Percentiles rank a stretch among this genome's conserved stretches.
Evolutionary conservation across 352 stramenopile genomes (phyloP).

Genomic region (Phytophthora palmivora): DNA sequence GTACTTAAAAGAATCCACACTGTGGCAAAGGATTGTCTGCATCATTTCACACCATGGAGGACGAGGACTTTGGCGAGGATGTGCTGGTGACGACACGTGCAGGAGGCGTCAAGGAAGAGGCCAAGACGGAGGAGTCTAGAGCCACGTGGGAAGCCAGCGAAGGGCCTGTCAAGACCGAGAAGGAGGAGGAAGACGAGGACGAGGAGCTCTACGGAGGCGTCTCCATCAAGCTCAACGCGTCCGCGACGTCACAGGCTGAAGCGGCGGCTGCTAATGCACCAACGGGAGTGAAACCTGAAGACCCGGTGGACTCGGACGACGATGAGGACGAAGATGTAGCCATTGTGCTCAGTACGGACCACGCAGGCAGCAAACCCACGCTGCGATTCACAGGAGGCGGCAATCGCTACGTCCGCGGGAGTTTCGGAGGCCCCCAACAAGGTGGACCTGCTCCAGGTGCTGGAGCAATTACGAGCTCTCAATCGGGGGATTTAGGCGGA

Average conservation of each 20-base stretch:
- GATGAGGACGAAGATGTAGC: constrained; percentile 87
- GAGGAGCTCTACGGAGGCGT: constrained; percentile 84
- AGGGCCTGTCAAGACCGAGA: constrained; percentile 16
- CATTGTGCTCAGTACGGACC: constrained; percentile 78
- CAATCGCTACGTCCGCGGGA: constrained; percentile 81
- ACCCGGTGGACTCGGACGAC: constrained; percentile 67
- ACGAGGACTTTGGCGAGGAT: constrained; percentile 85
- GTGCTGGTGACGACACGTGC: constrained; percentile 60
- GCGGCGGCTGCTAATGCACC: constrained; percentile 6
- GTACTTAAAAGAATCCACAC: not conserved
- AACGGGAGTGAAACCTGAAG: constrained; percentile 7
- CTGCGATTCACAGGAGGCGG: constrained; percentile 78
- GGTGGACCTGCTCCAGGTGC: constrained; percentile 13
- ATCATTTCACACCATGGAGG: constrained; percentile 52
- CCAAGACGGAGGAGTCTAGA: constrained; percentile 35
- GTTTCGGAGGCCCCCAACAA: constrained; percentile 53
- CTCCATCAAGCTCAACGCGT: constrained; percentile 70
- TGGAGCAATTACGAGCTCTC: constrained; percentile 8
- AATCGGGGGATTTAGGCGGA: constrained; percentile 23
- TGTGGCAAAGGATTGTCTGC: no score
- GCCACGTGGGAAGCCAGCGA: constrained; percentile 33
- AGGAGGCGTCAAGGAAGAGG: constrained; percentile 32
- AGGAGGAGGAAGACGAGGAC: constrained; percentile 71
- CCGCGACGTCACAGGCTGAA: constrained; percentile 34
- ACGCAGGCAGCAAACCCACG: constrained; percentile 69